phyloP scores from a whole-genome alignment of 352 stramenopile species.

The Globisporangium paroecandrum region DNA sequence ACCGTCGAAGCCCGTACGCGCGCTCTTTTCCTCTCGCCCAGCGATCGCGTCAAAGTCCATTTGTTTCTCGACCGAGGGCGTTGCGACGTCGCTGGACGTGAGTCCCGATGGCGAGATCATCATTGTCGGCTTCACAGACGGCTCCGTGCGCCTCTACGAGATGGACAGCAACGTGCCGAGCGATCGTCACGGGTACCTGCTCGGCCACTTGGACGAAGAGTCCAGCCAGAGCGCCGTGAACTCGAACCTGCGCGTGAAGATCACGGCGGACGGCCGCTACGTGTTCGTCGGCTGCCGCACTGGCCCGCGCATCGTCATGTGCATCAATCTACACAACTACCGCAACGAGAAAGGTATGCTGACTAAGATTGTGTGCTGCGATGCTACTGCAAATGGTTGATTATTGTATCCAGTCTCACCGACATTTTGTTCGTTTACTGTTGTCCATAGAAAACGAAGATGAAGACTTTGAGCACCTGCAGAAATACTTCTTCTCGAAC shows the following conservation, averaged over 20 bases:
- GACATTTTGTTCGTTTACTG: constrained; percentile 9
- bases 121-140: constrained; percentile 78
- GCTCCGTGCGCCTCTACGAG: constrained; percentile 75
- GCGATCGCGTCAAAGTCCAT: constrained; percentile 63
- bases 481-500: constrained; percentile 70
- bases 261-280: constrained; percentile 70
- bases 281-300: constrained; percentile 81
- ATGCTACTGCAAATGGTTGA: background rate
- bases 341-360: constrained; percentile 71
- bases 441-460: constrained; percentile 55
- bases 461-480: constrained; percentile 76
- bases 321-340: constrained; percentile 78
- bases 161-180: constrained; percentile 83
- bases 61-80: constrained; percentile 75
- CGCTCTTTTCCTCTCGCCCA: constrained; percentile 41
- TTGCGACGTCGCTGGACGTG: constrained; percentile 73
- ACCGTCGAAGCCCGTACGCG: constrained; percentile 41
- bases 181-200: constrained; percentile 73
- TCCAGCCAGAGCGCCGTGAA: constrained; percentile 46
- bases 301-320: constrained; percentile 69
- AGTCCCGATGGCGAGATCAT: constrained; percentile 77
- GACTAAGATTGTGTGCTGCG: background rate
- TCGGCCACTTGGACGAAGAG: constrained; percentile 80
- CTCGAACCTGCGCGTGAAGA: constrained; percentile 70
- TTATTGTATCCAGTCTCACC: background rate